Evolutionary conservation across 352 stramenopile species (phyloP).

Genomic region (Phytophthora cactorum): DNA sequence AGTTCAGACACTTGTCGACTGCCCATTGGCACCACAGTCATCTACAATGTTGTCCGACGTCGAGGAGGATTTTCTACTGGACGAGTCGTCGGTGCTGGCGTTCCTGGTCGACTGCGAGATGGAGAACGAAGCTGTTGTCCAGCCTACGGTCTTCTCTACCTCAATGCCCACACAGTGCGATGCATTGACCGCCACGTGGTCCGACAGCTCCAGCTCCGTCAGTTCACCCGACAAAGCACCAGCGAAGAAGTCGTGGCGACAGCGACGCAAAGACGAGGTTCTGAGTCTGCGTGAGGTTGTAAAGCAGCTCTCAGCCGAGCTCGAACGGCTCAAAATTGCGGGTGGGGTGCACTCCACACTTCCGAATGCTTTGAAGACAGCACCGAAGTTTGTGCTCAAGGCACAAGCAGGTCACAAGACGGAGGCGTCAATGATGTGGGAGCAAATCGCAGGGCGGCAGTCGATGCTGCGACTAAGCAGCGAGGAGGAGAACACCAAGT

Average conservation of each 20-base stretch:
- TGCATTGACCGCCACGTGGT: slow-evolving; percentile 8
- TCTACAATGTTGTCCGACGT: background rate
- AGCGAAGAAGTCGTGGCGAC: slow-evolving; percentile 34
- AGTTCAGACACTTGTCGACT: slow-evolving; percentile 13
- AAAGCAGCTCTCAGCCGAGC: slow-evolving; percentile 24
- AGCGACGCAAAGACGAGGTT: slow-evolving; percentile 35
- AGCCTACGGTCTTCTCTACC: background rate
- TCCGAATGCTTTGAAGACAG: background rate
- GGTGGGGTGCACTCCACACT: slow-evolving; percentile 30
- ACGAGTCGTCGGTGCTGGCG: slow-evolving; percentile 33
- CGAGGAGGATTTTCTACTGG: slow-evolving; percentile 30
- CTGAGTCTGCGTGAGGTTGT: slow-evolving; percentile 25
- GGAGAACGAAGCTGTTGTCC: background rate
- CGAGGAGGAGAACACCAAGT: slow-evolving; percentile 24
- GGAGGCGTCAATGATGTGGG: slow-evolving; percentile 26
- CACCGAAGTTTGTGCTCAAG: slow-evolving; percentile 3
- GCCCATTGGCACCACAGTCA: background rate
- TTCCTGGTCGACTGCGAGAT: slow-evolving; percentile 34
- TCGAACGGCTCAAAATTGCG: slow-evolving; percentile 25
- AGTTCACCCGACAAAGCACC: slow-evolving; percentile 3
- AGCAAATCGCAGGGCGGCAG: slow-evolving; percentile 26
- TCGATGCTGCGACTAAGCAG: slow-evolving; percentile 20
- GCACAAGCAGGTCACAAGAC: slow-evolving; percentile 11
- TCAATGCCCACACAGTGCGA: slow-evolving; percentile 1
- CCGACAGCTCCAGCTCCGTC: slow-evolving; percentile 12